Percentiles rank a stretch among this genome's conserved stretches.
phyloP scores from a whole-genome alignment of 2,329 filamentous ascomycete species.

The Peltaster fructicola region DNA sequence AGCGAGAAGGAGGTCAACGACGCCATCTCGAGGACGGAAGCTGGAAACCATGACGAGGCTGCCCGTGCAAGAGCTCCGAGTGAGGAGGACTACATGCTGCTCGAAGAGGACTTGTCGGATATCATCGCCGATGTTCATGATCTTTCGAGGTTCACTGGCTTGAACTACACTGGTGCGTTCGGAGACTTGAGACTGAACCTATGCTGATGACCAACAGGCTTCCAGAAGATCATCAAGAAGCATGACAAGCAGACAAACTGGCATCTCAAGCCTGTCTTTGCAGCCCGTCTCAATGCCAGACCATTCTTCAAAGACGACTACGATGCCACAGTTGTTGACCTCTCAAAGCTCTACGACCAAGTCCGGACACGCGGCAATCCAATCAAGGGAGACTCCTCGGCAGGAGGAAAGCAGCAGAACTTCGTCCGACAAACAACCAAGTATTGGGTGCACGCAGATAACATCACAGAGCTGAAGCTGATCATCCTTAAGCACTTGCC shows the following conservation, averaged over 20 bases:
- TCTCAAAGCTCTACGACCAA: slow-evolving; percentile 87
- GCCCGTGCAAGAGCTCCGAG: slow-evolving; percentile 34
- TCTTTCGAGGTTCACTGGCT: slow-evolving; percentile 89
- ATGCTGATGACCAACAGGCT: too few relatives aligned
- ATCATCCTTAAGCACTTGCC: slow-evolving; percentile 95
- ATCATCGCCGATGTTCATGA: slow-evolving; percentile 98
- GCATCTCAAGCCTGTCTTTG: slow-evolving; percentile 91
- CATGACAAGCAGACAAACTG: slow-evolving; percentile 88
- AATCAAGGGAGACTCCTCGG: slow-evolving; percentile 75
- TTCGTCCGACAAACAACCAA: slow-evolving; percentile 97
- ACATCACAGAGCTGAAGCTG: slow-evolving; percentile 94
- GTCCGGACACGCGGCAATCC: slow-evolving; percentile 88
- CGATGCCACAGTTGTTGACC: slow-evolving; percentile 82
- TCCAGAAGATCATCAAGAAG: slow-evolving; percentile 99
- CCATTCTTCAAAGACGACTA: slow-evolving; percentile 99
- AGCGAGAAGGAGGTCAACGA: slow-evolving; percentile 81
- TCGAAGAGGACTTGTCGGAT: slow-evolving; percentile 90
- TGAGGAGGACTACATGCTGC: slow-evolving; percentile 83
- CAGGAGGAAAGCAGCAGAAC: slow-evolving; percentile 81
- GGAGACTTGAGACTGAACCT: too few relatives aligned
- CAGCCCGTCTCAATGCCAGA: slow-evolving; percentile 81
- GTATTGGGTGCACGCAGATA: slow-evolving; percentile 98
- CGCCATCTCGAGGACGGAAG: slow-evolving; percentile 53
- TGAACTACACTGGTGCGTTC: slow-evolving; percentile 98
- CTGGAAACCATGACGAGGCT: slow-evolving; percentile 16